A percentile compares a stretch with the other conserved stretches of the same genome.
Evolutionary conservation across 2,329 filamentous ascomycete genomes (phyloP).

Genomic region (Neophaeococcomyces aloes): DNA sequence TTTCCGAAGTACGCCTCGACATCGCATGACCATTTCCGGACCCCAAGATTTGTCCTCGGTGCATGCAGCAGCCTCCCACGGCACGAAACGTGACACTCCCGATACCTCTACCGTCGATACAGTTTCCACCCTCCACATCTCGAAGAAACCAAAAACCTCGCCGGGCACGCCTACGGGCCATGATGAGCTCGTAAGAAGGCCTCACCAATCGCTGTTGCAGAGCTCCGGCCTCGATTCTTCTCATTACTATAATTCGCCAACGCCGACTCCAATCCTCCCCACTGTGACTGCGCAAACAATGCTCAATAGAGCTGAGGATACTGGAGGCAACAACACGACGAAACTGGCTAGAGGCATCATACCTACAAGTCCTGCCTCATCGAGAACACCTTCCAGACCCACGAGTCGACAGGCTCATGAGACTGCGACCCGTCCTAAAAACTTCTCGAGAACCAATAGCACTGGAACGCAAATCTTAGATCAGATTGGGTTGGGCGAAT

Average conservation of each 20-base stretch:
- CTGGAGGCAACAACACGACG: conserved; percentile 5
- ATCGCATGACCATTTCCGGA: not conserved
- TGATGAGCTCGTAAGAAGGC: conserved; percentile 9
- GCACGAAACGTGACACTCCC: conserved; percentile 2
- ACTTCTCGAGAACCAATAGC: conserved; percentile 44
- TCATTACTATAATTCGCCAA: conserved; percentile 2
- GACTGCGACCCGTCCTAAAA: conserved; percentile 20
- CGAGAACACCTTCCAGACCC: not conserved
- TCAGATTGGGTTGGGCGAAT: conserved; percentile 57
- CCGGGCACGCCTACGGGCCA: conserved; percentile 6
- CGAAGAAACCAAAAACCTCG: conserved; percentile 3
- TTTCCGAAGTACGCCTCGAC: not conserved
- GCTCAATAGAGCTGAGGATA: conserved; percentile 11
- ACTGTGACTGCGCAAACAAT: conserved; percentile 7
- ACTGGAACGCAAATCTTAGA: conserved; percentile 48
- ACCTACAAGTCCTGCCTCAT: not conserved
- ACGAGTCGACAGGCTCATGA: not conserved
- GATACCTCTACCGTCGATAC: not conserved
- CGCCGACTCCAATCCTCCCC: not conserved
- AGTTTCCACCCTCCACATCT: not conserved
- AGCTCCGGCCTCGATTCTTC: not conserved
- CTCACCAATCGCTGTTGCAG: not conserved
- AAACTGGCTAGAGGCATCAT: conserved; percentile 9
- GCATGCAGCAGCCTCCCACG: not conserved
- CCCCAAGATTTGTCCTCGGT: not conserved